phyloP scores from a whole-genome alignment of 805 yeast genomes.

The Starmerella apicola region DNA sequence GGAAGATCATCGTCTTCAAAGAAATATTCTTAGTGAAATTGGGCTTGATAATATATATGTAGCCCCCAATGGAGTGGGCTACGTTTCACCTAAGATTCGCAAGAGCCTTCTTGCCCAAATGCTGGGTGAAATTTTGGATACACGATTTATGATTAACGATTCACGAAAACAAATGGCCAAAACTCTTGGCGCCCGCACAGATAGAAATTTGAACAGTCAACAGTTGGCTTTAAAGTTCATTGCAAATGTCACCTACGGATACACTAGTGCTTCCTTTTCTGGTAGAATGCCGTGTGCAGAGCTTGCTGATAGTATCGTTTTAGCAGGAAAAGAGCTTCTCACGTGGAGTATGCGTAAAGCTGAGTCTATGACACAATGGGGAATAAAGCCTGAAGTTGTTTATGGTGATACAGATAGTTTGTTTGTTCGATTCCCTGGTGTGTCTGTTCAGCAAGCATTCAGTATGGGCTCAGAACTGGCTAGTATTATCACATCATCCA shows the following conservation, averaged over 20 bases:
- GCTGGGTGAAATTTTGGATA: conserved; percentile 70
- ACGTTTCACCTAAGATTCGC: conserved; percentile 52
- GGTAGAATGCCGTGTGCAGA: conserved; percentile 97
- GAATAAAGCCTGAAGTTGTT: conserved; percentile 66
- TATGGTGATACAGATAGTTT: conserved; percentile 95
- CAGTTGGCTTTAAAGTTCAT: conserved; percentile 80
- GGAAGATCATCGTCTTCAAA: conserved; percentile 33
- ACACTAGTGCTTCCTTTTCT: conserved; percentile 85
- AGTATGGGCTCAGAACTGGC: conserved; percentile 62
- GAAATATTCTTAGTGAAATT: conserved; percentile 31
- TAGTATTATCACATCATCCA: conserved; percentile 41
- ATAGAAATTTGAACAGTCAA: conserved; percentile 52
- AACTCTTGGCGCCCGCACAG: conserved; percentile 22
- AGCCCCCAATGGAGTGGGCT: conserved; percentile 82
- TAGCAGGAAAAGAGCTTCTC: conserved; percentile 77
- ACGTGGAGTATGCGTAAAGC: conserved; percentile 57
- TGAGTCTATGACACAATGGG: conserved; percentile 49
- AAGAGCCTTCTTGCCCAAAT: conserved; percentile 68
- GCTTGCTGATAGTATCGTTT: conserved; percentile 86
- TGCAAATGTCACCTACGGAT: conserved; percentile 95
- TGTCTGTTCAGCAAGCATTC: conserved; percentile 65
- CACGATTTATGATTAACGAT: conserved; percentile 63
- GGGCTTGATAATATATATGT: conserved; percentile 40
- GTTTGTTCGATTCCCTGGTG: conserved; percentile 83
- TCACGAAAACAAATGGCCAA: conserved; percentile 33